A percentile compares a stretch with the other conserved stretches of the same genome.
Evolutionary conservation across 805 yeast genomes (phyloP).

Genomic region (Nakazawaea holstii): DNA sequence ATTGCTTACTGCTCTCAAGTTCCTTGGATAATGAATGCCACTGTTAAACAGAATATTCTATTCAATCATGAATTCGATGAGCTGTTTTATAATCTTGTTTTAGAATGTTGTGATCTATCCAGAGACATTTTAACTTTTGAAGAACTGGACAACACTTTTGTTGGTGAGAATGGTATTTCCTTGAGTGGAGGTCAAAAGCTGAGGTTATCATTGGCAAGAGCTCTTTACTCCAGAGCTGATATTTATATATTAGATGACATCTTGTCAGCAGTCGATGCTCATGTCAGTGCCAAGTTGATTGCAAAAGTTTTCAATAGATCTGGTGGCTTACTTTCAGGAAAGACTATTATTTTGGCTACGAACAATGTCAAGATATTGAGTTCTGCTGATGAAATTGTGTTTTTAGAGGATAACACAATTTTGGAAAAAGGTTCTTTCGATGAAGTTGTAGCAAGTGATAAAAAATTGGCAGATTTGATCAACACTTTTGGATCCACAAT

Average conservation of each 20-base stretch:
- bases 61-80: slow-evolving; percentile 85
- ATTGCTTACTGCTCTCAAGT: slow-evolving; percentile 62
- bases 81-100: slow-evolving; percentile 70
- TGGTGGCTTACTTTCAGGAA: slow-evolving; percentile 43
- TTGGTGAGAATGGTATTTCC: slow-evolving; percentile 96
- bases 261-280: slow-evolving; percentile 94
- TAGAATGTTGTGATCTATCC: slow-evolving; percentile 82
- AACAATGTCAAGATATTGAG: slow-evolving; percentile 50
- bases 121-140: slow-evolving; percentile 76
- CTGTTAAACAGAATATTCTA: slow-evolving; percentile 82
- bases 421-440: slow-evolving; percentile 51
- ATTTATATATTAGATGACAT: slow-evolving; percentile 88
- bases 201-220: slow-evolving; percentile 87
- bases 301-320: slow-evolving; percentile 40
- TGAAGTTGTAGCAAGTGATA: slow-evolving; percentile 20
- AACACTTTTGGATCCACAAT: slow-evolving; percentile 29
- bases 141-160: slow-evolving; percentile 86
- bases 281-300: slow-evolving; percentile 82
- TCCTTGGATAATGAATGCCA: slow-evolving; percentile 96
- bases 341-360: slow-evolving; percentile 53
- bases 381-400: slow-evolving; percentile 55
- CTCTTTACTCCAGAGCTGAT: slow-evolving; percentile 92
- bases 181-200: slow-evolving; percentile 98
- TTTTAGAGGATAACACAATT: slow-evolving; percentile 48
- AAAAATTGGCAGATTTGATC: slow-evolving; percentile 27